Evolutionary conservation across 2,329 filamentous ascomycete genomes (phyloP).

Genomic region (Simplicillium aogashimaense): DNA sequence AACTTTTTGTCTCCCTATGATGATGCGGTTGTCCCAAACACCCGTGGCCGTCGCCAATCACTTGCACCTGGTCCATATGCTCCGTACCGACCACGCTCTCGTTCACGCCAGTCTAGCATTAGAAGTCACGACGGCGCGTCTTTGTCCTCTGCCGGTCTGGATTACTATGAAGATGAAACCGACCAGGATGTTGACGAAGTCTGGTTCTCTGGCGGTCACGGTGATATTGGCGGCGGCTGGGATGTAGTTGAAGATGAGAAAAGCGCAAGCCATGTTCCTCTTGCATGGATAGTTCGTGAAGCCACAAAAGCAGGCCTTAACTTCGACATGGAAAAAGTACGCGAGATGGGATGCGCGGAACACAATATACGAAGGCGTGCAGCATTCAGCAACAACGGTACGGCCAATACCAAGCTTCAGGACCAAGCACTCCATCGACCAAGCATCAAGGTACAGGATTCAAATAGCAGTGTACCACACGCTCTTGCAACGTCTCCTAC

Average conservation of each 20-base stretch:
- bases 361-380: neutral
- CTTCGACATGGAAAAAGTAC: slow-evolving; percentile 60
- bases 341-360: slow-evolving; percentile 52
- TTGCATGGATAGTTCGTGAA: slow-evolving; percentile 60
- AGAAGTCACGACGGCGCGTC: neutral
- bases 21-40: slow-evolving; percentile 4
- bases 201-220: slow-evolving; percentile 73
- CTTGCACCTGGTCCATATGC: slow-evolving; percentile 15
- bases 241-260: slow-evolving; percentile 44
- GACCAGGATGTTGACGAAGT: slow-evolving; percentile 70
- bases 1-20: slow-evolving; percentile 9
- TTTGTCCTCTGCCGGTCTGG: neutral
- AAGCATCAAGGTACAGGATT: neutral
- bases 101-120: slow-evolving; percentile 3
- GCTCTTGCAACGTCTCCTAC: too few relatives aligned
- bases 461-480: neutral
- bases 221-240: slow-evolving; percentile 73
- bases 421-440: too few relatives aligned
- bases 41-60: slow-evolving; percentile 2
- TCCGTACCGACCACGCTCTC: slow-evolving; percentile 31
- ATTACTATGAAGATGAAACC: slow-evolving; percentile 30
- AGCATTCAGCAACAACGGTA: neutral
- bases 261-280: slow-evolving; percentile 56
- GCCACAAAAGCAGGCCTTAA: slow-evolving; percentile 53
- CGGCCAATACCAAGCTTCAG: neutral